phyloP scores from a whole-genome alignment of 2,329 filamentous ascomycete species.

The Exophiala phaeomuriformis region DNA sequence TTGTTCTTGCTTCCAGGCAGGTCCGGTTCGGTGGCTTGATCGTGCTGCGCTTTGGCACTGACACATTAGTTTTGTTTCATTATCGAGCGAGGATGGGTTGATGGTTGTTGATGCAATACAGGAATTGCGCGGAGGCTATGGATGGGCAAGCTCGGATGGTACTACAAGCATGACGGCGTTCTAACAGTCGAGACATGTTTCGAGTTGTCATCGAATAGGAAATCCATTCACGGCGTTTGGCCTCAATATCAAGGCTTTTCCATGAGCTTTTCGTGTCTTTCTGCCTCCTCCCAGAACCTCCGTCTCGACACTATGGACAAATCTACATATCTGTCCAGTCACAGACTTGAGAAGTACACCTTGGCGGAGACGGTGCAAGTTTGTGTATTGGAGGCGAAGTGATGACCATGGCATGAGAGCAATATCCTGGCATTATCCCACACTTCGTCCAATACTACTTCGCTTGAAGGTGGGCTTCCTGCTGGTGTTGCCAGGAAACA shows the following conservation, averaged over 20 bases:
- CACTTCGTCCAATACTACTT: no score
- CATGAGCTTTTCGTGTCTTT: constrained; percentile 8
- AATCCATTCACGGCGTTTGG: constrained; percentile 26
- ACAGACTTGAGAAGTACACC: no score
- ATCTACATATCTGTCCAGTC: no score
- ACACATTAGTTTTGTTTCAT: constrained; percentile 26
- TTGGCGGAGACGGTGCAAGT: no score
- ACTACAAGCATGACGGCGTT: constrained; percentile 25
- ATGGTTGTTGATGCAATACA: constrained; percentile 17
- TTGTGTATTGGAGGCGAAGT: no score
- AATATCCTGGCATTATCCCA: no score
- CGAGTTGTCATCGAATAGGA: constrained; percentile 22
- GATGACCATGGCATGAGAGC: no score
- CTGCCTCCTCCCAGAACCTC: constrained; percentile 4
- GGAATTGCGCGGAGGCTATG: constrained; percentile 19
- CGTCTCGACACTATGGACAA: not conserved
- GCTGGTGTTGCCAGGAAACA: not conserved
- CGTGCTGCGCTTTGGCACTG: constrained; percentile 20
- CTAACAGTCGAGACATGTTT: constrained; percentile 21
- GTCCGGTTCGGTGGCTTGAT: constrained; percentile 21
- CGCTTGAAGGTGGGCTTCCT: no score
- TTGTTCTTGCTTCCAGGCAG: constrained; percentile 19
- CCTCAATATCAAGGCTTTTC: constrained; percentile 13
- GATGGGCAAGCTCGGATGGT: constrained; percentile 21
- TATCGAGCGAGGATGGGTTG: constrained; percentile 23